A percentile compares a stretch with the other conserved stretches of the same genome.
These are phyloP conservation scores for Macrolepiota dolichaula DNA, from an alignment of 768 basidiomycete species.

Conservation along the genomic window DNA sequence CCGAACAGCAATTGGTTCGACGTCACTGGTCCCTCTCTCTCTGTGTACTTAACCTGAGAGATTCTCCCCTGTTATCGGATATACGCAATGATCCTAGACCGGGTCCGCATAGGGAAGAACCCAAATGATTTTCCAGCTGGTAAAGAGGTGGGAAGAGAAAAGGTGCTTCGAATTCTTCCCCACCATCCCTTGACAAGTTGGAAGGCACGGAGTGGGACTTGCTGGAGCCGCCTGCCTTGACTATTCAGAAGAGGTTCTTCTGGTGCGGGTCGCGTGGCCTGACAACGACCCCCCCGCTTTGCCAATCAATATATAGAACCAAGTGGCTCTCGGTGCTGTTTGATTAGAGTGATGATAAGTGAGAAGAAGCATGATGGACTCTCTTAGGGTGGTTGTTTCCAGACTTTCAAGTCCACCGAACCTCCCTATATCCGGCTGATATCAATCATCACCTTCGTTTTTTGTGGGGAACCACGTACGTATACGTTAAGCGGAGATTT, in stretches of 20 bases:
- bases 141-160: background rate
- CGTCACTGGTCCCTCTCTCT: constrained; percentile 6
- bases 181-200: background rate
- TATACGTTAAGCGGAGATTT: background rate
- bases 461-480: background rate
- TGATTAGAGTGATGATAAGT: background rate
- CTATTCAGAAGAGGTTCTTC: background rate
- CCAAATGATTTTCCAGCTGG: background rate
- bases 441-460: background rate
- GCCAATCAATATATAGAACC: background rate
- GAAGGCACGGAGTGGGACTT: background rate
- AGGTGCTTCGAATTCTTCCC: no score
- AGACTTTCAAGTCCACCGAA: background rate
- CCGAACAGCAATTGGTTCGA: background rate
- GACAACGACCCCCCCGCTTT: background rate
- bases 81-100: background rate
- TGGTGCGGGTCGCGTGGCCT: background rate
- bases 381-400: background rate
- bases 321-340: background rate
- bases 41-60: background rate
- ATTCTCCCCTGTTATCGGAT: background rate
- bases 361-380: background rate
- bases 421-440: background rate
- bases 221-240: background rate
- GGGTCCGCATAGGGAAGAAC: background rate